Percentiles rank a stretch among this genome's conserved stretches.
Evolutionary conservation across 176 grass and related monocot genomes (phyloP).

Genomic region (Poa annua): DNA sequence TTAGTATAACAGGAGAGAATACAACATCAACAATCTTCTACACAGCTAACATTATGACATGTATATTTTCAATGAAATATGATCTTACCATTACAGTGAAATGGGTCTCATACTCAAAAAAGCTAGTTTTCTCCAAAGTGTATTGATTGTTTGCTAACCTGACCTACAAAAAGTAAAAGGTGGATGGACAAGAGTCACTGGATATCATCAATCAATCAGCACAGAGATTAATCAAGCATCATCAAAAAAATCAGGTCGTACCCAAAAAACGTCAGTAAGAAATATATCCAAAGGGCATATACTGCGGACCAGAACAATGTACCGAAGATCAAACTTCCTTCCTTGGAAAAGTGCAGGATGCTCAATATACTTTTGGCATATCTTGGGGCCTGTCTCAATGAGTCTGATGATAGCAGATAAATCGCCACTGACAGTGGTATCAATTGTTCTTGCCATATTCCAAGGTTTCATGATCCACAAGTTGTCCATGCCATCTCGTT

Average conservation of each 20-base stretch:
- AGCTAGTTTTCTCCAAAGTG: conserved; percentile 85
- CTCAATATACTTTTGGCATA: conserved; percentile 99
- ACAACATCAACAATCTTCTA: conserved; percentile 17
- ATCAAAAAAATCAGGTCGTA: conserved; percentile 48
- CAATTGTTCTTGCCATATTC: conserved; percentile 99
- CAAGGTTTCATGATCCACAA: conserved; percentile 98
- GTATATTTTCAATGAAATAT: conserved; percentile 11
- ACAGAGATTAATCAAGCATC: conserved; percentile 26
- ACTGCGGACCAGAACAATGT: conserved; percentile 86
- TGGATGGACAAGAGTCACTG: conserved; percentile 38
- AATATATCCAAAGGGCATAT: conserved; percentile 87
- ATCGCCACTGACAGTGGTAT: conserved; percentile 84
- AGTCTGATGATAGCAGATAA: conserved; percentile 89
- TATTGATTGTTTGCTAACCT: conserved; percentile 93
- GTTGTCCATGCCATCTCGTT: conserved; percentile 69
- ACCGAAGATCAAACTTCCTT: conserved; percentile 95
- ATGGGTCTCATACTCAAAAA: conserved; percentile 99
- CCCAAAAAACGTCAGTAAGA: conserved; percentile 92
- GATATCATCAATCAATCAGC: conserved; percentile 22
- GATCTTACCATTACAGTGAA: conserved; percentile 94
- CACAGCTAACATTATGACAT: conserved; percentile 9
- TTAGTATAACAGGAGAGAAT: conserved; percentile 7
- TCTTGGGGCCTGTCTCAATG: conserved; percentile 98
- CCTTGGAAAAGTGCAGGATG: conserved; percentile 74
- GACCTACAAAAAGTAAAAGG: conserved; percentile 57